Percentiles rank a stretch among this genome's conserved stretches.
These are phyloP conservation scores for Xylaria cubensis DNA, from an alignment of 495 filamentous ascomycete genomes.

Conservation along the genomic window DNA sequence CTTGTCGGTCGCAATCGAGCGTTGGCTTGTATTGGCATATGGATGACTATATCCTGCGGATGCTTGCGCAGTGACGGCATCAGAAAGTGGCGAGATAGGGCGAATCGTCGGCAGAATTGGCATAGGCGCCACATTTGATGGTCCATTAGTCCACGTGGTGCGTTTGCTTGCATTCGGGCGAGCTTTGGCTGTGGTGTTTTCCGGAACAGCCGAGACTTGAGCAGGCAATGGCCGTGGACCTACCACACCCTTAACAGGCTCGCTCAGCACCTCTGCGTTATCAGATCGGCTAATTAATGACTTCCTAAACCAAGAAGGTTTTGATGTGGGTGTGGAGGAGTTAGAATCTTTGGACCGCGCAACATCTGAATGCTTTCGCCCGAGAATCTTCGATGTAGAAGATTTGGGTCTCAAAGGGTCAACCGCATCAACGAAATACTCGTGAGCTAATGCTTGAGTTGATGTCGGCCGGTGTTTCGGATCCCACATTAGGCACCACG, in stretches of 20 bases:
- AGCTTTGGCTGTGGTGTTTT: slow-evolving; percentile 59
- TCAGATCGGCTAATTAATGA: slow-evolving; percentile 77
- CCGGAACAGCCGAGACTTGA: slow-evolving; percentile 60
- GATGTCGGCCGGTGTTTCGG: slow-evolving; percentile 94
- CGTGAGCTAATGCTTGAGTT: slow-evolving; percentile 87
- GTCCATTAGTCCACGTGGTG: slow-evolving; percentile 84
- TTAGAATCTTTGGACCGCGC: slow-evolving; percentile 68
- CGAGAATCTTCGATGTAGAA: slow-evolving; percentile 80
- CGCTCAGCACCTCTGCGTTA: slow-evolving; percentile 46
- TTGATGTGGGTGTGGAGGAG: slow-evolving; percentile 74
- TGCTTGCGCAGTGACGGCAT: slow-evolving; percentile 90
- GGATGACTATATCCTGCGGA: slow-evolving; percentile 59
- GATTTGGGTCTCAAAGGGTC: slow-evolving; percentile 94
- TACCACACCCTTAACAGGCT: slow-evolving; percentile 35
- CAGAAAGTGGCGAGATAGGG: slow-evolving; percentile 91
- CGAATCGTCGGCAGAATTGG: slow-evolving; percentile 96
- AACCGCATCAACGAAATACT: slow-evolving; percentile 94
- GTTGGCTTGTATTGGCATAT: slow-evolving; percentile 40
- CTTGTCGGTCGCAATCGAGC: slow-evolving; percentile 59
- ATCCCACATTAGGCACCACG: slow-evolving; percentile 99
- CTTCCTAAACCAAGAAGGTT: slow-evolving; percentile 94
- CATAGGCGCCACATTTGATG: slow-evolving; percentile 88
- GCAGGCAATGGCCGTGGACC: slow-evolving; percentile 64
- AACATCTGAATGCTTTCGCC: slow-evolving; percentile 86
- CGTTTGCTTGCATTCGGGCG: slow-evolving; percentile 72